A percentile compares a stretch with the other conserved stretches of the same genome.
These are phyloP conservation scores for Fusarium sarcochroum DNA, from an alignment of 2,329 filamentous ascomycete species.

Conservation along the genomic window DNA sequence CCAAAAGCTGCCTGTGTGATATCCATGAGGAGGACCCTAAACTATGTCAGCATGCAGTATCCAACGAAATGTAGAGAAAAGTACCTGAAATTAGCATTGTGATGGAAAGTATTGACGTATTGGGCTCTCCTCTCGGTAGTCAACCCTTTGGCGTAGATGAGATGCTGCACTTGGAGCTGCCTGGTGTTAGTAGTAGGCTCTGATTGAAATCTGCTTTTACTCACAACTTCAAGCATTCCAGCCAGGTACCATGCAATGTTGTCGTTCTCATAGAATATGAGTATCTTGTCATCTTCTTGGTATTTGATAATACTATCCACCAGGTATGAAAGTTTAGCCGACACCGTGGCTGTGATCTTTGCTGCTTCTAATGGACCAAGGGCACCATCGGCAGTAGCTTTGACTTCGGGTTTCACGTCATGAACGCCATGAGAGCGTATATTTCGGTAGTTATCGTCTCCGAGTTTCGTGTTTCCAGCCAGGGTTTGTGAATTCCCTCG, in stretches of 20 bases:
- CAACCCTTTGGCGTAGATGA: conserved; percentile 78
- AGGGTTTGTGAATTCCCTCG: conserved; percentile 47
- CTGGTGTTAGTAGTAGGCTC: conserved; percentile 14
- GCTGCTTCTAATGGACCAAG: conserved; percentile 69
- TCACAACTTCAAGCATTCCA: conserved; percentile 80
- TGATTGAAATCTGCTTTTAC: conserved; percentile 39
- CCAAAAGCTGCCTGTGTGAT: conserved; percentile 91
- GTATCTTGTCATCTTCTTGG: conserved; percentile 83
- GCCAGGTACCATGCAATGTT: conserved; percentile 90
- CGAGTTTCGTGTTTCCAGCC: conserved; percentile 61
- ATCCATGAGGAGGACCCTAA: conserved; percentile 87
- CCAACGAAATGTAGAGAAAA: background rate
- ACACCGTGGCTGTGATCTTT: conserved; percentile 82
- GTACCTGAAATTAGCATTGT: conserved; percentile 72
- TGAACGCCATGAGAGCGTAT: conserved; percentile 51
- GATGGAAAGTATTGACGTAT: conserved; percentile 85
- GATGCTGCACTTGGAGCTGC: conserved; percentile 69
- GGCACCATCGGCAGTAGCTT: conserved; percentile 42
- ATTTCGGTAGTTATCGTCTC: conserved; percentile 54
- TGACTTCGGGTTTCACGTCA: conserved; percentile 38
- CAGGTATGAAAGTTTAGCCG: conserved; percentile 89
- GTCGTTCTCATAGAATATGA: conserved; percentile 92
- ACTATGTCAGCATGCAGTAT: conserved; percentile 10
- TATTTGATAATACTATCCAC: conserved; percentile 79
- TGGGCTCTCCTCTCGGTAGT: conserved; percentile 74